A percentile compares a stretch with the other conserved stretches of the same genome.
These are phyloP conservation scores for Aphanomyces cochlioides DNA, from an alignment of 352 stramenopile species.

Conservation along the genomic window DNA sequence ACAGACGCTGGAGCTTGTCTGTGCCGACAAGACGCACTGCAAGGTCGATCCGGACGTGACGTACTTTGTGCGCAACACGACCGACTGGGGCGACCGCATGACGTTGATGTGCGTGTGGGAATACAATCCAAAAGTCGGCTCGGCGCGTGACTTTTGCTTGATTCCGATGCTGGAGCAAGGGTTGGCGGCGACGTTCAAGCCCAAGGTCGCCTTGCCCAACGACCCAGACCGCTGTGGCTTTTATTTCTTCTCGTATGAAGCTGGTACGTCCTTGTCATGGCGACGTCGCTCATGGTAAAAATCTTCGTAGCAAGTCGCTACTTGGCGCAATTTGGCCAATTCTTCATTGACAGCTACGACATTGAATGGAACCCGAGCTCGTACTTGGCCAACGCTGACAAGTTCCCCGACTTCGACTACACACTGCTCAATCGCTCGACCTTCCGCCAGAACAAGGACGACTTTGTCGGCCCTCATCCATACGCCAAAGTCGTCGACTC, in stretches of 20 bases:
- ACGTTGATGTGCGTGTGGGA: slow-evolving; percentile 63
- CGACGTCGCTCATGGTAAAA: slow-evolving; percentile 22
- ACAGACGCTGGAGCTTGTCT: slow-evolving; percentile 56
- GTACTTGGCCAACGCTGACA: slow-evolving; percentile 49
- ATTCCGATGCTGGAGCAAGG: slow-evolving; percentile 52
- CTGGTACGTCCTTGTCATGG: slow-evolving; percentile 46
- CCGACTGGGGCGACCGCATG: slow-evolving; percentile 61
- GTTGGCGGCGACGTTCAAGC: slow-evolving; percentile 54
- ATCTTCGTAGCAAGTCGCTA: slow-evolving; percentile 43
- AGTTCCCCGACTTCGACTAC: slow-evolving; percentile 57
- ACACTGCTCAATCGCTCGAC: slow-evolving; percentile 55
- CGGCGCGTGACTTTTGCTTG: slow-evolving; percentile 53
- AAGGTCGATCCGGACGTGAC: slow-evolving; percentile 39
- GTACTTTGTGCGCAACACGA: slow-evolving; percentile 68
- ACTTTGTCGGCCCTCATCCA: slow-evolving; percentile 63
- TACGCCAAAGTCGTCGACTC: slow-evolving; percentile 54
- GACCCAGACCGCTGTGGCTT: slow-evolving; percentile 65
- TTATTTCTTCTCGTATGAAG: slow-evolving; percentile 74
- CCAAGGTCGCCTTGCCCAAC: slow-evolving; percentile 44
- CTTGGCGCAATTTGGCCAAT: slow-evolving; percentile 50
- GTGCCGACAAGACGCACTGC: slow-evolving; percentile 49
- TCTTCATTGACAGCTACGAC: slow-evolving; percentile 69
- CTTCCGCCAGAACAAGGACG: slow-evolving; percentile 58
- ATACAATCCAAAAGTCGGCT: slow-evolving; percentile 44
- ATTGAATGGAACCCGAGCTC: slow-evolving; percentile 63